Conservation (phyloP, 768 basidiomycete species). For the Pleurotus tuber-regium region DNA sequence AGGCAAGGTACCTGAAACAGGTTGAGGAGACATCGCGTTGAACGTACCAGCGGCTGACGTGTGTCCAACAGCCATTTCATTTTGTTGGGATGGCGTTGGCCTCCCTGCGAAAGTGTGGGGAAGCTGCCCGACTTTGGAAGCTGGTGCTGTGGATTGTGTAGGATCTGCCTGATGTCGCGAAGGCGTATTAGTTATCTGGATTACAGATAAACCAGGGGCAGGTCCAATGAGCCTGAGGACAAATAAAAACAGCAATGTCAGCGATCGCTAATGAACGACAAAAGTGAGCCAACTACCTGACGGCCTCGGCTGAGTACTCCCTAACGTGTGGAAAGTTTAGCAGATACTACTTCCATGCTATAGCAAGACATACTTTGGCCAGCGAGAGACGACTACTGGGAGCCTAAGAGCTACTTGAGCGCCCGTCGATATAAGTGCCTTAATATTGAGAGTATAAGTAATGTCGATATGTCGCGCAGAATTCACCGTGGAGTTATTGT, state of each 20-base stretch:
- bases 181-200: slow-evolving; percentile 19
- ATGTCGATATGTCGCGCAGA: slow-evolving; percentile 86
- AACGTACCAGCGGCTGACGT: neutral
- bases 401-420: slow-evolving; percentile 67
- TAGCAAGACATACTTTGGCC: slow-evolving; percentile 62
- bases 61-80: slow-evolving; percentile 11
- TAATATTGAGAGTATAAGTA: slow-evolving; percentile 73
- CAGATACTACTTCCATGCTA: slow-evolving; percentile 4
- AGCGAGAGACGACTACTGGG: slow-evolving; percentile 81
- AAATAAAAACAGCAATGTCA: slow-evolving; percentile 5
- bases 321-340: slow-evolving; percentile 31
- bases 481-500: slow-evolving; percentile 79
- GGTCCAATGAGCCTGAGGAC: slow-evolving; percentile 44
- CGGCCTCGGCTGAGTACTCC: slow-evolving; percentile 68
- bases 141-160: no score
- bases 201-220: slow-evolving; percentile 43
- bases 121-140: neutral
- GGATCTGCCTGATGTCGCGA: no score
- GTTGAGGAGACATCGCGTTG: neutral
- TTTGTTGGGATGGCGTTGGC: slow-evolving; percentile 5
- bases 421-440: slow-evolving; percentile 72
- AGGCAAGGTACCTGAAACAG: neutral
- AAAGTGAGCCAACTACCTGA: slow-evolving; percentile 39
- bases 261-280: slow-evolving; percentile 18
- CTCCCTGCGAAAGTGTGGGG: slow-evolving; percentile 1